Evolutionary conservation across 768 basidiomycete species (phyloP).

Genomic region (Termitomyces sp.): DNA sequence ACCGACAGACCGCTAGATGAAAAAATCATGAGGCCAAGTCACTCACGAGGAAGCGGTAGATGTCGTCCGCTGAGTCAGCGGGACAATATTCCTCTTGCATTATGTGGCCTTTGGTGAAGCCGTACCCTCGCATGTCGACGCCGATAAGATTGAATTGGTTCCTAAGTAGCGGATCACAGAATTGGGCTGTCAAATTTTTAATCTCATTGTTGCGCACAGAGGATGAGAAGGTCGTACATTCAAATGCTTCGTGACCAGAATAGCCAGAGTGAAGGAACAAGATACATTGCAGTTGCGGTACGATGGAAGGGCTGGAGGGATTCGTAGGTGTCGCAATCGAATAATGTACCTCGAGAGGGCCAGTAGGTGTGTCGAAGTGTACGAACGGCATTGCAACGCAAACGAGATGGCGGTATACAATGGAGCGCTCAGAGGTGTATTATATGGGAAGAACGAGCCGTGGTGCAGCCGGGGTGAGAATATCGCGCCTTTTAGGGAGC

Average conservation of each 20-base stretch:
- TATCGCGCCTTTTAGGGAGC: not conserved
- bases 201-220: not conserved
- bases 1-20: not conserved
- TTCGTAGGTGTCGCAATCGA: constrained; percentile 17
- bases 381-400: constrained; percentile 14
- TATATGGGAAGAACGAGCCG: not conserved
- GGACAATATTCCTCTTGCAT: constrained; percentile 14
- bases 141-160: constrained; percentile 26
- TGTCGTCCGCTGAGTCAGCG: constrained; percentile 24
- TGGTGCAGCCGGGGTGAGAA: constrained; percentile 1
- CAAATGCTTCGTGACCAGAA: constrained; percentile 18
- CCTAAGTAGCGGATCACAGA: constrained; percentile 21
- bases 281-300: constrained; percentile 15
- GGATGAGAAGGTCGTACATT: constrained; percentile 9
- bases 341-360: constrained; percentile 16
- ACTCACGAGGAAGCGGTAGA: constrained; percentile 25
- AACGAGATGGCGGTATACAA: not conserved
- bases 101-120: constrained; percentile 19
- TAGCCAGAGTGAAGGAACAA: constrained; percentile 21
- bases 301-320: constrained; percentile 14
- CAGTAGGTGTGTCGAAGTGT: constrained; percentile 12
- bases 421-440: not conserved
- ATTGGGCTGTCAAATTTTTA: constrained; percentile 16
- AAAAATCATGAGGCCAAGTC: not conserved
- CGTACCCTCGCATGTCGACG: constrained; percentile 23